Conservation (phyloP, 345 rosid species). For the Reutealis trisperma region DNA sequence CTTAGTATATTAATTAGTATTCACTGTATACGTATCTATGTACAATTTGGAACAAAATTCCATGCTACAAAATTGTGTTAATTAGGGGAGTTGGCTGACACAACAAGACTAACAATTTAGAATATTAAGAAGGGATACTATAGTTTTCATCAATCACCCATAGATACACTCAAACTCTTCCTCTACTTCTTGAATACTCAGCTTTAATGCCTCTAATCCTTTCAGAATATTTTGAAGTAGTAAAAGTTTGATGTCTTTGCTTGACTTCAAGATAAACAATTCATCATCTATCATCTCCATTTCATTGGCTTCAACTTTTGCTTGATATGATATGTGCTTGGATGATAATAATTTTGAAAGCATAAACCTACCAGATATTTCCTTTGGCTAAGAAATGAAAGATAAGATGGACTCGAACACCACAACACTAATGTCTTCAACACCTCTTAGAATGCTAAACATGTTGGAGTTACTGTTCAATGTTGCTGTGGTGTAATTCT, state of each 20-base stretch:
- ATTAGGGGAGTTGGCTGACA: neutral
- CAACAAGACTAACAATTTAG: neutral
- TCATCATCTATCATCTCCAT: constrained; percentile 13
- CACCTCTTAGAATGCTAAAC: constrained; percentile 10
- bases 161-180: constrained; percentile 13
- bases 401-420: constrained; percentile 21
- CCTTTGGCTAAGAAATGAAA: constrained; percentile 15
- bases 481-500: neutral
- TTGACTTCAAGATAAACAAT: constrained; percentile 12
- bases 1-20: neutral
- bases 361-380: constrained; percentile 12
- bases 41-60: neutral
- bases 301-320: constrained; percentile 4
- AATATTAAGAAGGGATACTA: constrained; percentile 13
- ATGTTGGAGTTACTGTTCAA: neutral
- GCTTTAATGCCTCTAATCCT: constrained; percentile 11
- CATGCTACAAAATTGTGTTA: neutral
- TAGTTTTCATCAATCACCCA: constrained; percentile 9
- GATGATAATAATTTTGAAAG: constrained; percentile 22
- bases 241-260: neutral
- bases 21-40: neutral
- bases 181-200: constrained; percentile 3
- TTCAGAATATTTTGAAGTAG: neutral
- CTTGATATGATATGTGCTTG: neutral
- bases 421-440: constrained; percentile 17